A percentile compares a stretch with the other conserved stretches of the same genome.
These are phyloP conservation scores for Melastoma malabathricum DNA, from an alignment of 345 rosid genomes.

Conservation along the genomic window DNA sequence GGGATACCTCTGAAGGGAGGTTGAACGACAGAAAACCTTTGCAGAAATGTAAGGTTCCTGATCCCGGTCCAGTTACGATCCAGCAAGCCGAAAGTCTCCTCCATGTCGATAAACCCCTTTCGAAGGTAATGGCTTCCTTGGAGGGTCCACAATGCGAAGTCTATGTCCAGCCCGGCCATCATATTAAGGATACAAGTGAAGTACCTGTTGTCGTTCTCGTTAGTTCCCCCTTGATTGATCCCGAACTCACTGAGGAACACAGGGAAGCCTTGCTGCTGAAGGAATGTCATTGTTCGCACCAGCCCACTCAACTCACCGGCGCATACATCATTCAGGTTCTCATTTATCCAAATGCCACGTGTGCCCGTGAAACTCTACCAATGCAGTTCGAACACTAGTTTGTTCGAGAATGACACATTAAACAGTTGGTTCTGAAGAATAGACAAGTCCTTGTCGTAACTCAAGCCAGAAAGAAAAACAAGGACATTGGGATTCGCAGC, in stretches of 20 bases:
- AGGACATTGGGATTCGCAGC: constrained; percentile 67
- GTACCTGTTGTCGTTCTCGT: constrained; percentile 43
- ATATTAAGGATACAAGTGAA: constrained; percentile 49
- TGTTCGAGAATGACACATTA: constrained; percentile 36
- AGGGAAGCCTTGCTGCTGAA: constrained; percentile 35
- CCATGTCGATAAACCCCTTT: constrained; percentile 42
- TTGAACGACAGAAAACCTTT: constrained; percentile 38
- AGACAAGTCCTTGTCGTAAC: constrained; percentile 46
- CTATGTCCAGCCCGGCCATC: constrained; percentile 64
- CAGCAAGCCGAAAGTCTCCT: constrained; percentile 52
- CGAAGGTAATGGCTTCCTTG: constrained; percentile 72
- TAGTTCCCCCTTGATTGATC: constrained; percentile 38
- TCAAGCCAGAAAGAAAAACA: constrained; percentile 73
- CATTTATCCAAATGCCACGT: constrained; percentile 39
- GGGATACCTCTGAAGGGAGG: constrained; percentile 15
- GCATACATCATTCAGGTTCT: constrained; percentile 60
- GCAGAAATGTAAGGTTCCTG: constrained; percentile 40
- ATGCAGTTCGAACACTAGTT: constrained; percentile 65
- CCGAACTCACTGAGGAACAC: constrained; percentile 71
- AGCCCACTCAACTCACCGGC: constrained; percentile 31
- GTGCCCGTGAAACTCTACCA: constrained; percentile 50
- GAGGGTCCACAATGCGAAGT: constrained; percentile 71
- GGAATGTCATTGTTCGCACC: constrained; percentile 36
- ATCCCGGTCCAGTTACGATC: constrained; percentile 45
- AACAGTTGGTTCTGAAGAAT: constrained; percentile 35